Evolutionary conservation across 176 grass and related monocot genomes (phyloP), one percentile per base, ranked within the genome.

Genomic region (Cenchrus purpureus): DNA sequence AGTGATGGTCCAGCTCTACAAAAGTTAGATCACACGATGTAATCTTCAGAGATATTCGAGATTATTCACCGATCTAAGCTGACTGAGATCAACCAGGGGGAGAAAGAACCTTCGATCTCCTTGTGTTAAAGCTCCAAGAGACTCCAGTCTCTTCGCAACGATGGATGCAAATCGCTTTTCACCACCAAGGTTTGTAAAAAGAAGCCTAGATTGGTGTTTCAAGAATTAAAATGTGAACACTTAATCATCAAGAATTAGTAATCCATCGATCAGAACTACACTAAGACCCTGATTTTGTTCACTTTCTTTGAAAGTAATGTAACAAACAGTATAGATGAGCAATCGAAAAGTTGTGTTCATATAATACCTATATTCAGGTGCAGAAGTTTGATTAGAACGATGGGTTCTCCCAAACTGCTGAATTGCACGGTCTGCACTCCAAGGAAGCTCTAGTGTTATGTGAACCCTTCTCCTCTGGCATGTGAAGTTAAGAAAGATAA

Each of bases 61-160:
- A 20, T 80, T 79, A 74, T 42, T 22, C 16, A 80, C 3, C 61
- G 9, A 58, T 44, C 59, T 19, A 58, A 76, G 65, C 40, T 59
- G 9, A 75, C 13, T 61, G 69, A 68, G 16, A 62, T 20, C 20
- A 80, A 59, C 61, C 4, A 65, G 37, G 22, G 15, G 14, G 7
- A 44, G 29, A 81, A 86, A 91, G 28, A 84, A 96, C 97, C 97
- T 99, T 79, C 97, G 89, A 87, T 99, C 94, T 43, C 97, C 97
- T 92, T 96, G 97, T 52, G 97, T 99, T 94, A 99, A 89, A 84
- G 97, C 97, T 87, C 97, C 97, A 75, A 99, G 97, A 88, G 97
- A 94, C 76, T 96, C 97, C 16, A 99, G 76, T 50, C 97, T 85
- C 84, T 99, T 99, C 50, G 97, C 97, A 46, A 99, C 91, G 20